phyloP scores from a whole-genome alignment of 352 stramenopile genomes.

The Aphanomyces astaci region DNA sequence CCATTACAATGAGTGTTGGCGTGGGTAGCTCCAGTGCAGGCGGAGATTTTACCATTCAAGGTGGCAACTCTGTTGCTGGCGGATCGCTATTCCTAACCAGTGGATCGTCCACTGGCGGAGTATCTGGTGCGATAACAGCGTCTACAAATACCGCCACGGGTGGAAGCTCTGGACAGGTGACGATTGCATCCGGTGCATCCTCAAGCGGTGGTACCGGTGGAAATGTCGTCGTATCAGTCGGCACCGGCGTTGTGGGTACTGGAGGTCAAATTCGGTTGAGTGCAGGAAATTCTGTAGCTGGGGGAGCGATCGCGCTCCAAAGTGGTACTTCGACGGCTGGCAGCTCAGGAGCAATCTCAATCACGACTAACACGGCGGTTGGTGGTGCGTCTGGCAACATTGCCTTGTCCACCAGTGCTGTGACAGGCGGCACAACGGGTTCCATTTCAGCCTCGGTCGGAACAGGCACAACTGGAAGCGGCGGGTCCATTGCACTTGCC shows the following conservation, averaged over 20 bases:
- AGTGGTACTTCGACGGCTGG: slow-evolving; percentile 4
- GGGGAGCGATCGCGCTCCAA: background rate
- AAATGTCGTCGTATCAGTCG: background rate
- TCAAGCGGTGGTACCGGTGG: background rate
- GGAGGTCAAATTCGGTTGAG: slow-evolving; percentile 12
- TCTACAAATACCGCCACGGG: slow-evolving; percentile 26
- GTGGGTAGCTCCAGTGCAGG: background rate
- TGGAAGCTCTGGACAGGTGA: background rate
- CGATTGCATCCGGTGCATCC: background rate
- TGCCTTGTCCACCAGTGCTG: background rate
- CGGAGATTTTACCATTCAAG: slow-evolving; percentile 3
- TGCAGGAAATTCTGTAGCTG: background rate
- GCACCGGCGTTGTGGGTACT: background rate
- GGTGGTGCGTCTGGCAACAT: background rate
- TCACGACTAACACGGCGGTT: background rate
- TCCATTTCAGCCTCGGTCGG: slow-evolving; percentile 1
- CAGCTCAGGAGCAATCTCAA: slow-evolving; percentile 1
- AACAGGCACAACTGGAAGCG: background rate
- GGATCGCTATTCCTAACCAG: background rate
- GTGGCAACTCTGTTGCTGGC: slow-evolving; percentile 3
- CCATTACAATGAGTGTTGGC: slow-evolving; percentile 1
- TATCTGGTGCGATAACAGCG: slow-evolving; percentile 31
- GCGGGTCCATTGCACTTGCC: background rate
- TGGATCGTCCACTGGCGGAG: background rate
- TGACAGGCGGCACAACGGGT: background rate